Evolutionary conservation across 108 stramenopile genomes (phyloP).

Genomic region (Conticribra guillardii): DNA sequence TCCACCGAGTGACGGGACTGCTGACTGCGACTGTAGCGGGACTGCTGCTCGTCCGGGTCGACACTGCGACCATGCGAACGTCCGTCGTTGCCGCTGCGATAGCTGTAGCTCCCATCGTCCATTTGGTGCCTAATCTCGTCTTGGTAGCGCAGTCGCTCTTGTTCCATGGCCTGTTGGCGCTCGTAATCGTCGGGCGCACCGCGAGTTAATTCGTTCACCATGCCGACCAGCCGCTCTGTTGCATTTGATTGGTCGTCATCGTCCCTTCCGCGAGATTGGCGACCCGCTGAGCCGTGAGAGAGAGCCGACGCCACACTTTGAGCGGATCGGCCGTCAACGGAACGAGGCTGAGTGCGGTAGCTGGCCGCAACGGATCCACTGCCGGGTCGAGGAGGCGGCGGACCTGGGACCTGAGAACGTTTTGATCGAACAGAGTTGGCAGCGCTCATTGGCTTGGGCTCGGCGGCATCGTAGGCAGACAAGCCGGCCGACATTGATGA

Average conservation of each 20-base stretch:
- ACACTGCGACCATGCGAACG: background rate
- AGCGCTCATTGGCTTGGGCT: slow-evolving; percentile 41
- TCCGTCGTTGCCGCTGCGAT: background rate
- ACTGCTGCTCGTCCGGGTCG: background rate
- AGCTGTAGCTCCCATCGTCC: background rate
- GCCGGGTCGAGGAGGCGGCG: slow-evolving; percentile 10
- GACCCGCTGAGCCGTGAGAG: slow-evolving; percentile 21
- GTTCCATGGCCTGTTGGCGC: slow-evolving; percentile 4
- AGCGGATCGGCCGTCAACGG: slow-evolving; percentile 15
- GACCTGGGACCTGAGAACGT: slow-evolving; percentile 3
- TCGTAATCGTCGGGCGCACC: background rate
- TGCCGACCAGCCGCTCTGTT: slow-evolving; percentile 20
- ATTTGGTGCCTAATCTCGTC: slow-evolving; percentile 1
- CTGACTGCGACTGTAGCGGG: slow-evolving; percentile 6
- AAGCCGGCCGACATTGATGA: slow-evolving; percentile 45
- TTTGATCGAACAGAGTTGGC: slow-evolving; percentile 5
- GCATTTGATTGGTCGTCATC: slow-evolving; percentile 19
- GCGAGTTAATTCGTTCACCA: slow-evolving; percentile 24
- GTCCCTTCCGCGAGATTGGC: slow-evolving; percentile 6
- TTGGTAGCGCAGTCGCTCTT: slow-evolving; percentile 10
- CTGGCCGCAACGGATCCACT: slow-evolving; percentile 11
- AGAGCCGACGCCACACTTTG: slow-evolving; percentile 16
- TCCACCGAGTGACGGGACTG: slow-evolving; percentile 10
- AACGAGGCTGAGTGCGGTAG: slow-evolving; percentile 17
- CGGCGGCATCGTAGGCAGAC: slow-evolving; percentile 48